These are phyloP conservation scores for Claviceps maximensis DNA, from an alignment of 2,329 filamentous ascomycete genomes.

Conservation along the genomic window DNA sequence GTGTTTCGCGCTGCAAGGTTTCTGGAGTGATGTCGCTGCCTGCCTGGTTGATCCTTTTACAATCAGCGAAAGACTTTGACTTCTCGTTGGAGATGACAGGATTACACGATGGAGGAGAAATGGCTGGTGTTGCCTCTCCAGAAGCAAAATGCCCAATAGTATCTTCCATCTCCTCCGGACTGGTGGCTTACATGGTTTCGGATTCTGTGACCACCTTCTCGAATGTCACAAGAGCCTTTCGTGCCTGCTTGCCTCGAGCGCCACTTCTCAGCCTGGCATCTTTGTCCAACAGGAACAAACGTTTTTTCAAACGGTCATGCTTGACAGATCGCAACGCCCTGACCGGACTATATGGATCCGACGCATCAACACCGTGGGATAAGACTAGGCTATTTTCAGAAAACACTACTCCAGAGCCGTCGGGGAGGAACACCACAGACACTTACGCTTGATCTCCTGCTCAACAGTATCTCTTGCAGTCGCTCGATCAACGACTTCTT, in stretches of 20 bases:
- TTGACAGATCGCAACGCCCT: slow-evolving; percentile 47
- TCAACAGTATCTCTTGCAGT: slow-evolving; percentile 43
- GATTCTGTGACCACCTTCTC: slow-evolving; percentile 55
- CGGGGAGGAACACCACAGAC: not conserved
- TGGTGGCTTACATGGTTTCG: slow-evolving; percentile 30
- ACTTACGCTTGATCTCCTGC: slow-evolving; percentile 45
- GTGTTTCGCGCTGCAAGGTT: slow-evolving; percentile 48
- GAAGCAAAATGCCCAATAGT: no score
- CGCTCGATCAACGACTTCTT: slow-evolving; percentile 53
- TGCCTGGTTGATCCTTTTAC: slow-evolving; percentile 32
- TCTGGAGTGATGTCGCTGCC: slow-evolving; percentile 43
- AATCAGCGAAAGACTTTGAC: not conserved
- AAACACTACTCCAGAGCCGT: not conserved
- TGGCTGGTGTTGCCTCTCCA: no score
- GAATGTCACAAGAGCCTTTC: slow-evolving; percentile 58
- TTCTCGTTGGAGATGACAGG: not conserved
- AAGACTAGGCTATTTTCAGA: slow-evolving; percentile 30
- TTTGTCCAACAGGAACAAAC: slow-evolving; percentile 57
- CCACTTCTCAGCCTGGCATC: slow-evolving; percentile 64
- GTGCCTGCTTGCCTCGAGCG: slow-evolving; percentile 57
- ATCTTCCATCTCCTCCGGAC: no score
- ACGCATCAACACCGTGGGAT: slow-evolving; percentile 42
- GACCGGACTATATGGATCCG: slow-evolving; percentile 44
- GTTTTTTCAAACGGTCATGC: slow-evolving; percentile 47
- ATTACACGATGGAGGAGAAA: no score